These are phyloP conservation scores for Xylaria sp. DNA, from an alignment of 2,329 filamentous ascomycete genomes.

Conservation along the genomic window DNA sequence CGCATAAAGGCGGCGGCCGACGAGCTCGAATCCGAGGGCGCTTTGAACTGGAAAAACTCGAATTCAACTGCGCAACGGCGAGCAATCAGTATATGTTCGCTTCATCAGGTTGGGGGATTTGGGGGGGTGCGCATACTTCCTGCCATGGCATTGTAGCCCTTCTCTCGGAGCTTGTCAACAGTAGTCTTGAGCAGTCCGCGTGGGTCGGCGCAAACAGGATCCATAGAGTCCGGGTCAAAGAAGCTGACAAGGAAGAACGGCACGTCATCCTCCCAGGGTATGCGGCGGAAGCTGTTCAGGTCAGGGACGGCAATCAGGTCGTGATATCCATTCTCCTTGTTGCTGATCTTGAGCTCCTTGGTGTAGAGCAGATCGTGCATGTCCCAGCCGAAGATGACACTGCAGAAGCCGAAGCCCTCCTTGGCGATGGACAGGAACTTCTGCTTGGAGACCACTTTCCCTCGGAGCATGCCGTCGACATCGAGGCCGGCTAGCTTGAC, in stretches of 20 bases:
- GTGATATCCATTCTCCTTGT: constrained; percentile 81
- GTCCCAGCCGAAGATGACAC: constrained; percentile 87
- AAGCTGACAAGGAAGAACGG: constrained; percentile 83
- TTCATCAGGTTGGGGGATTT: neutral
- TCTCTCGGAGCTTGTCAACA: constrained; percentile 68
- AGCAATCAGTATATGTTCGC: constrained; percentile 18
- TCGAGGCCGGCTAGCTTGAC: constrained; percentile 83
- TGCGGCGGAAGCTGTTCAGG: constrained; percentile 74
- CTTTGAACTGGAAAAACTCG: constrained; percentile 69
- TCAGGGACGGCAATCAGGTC: constrained; percentile 81
- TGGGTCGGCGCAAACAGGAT: constrained; percentile 76
- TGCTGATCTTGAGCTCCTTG: constrained; percentile 79
- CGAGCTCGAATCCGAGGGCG: constrained; percentile 52
- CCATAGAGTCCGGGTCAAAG: constrained; percentile 72
- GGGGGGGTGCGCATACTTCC: constrained; percentile 67
- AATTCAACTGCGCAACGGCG: constrained; percentile 71
- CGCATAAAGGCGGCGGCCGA: constrained; percentile 74
- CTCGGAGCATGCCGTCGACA: constrained; percentile 79
- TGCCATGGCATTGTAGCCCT: constrained; percentile 77
- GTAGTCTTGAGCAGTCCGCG: constrained; percentile 72
- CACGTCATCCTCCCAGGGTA: constrained; percentile 82
- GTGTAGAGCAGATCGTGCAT: constrained; percentile 88
- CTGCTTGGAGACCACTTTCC: constrained; percentile 83
- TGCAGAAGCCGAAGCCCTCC: constrained; percentile 85
- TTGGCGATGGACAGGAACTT: constrained; percentile 81